Evolutionary conservation across 495 filamentous ascomycete genomes (phyloP).

Genomic region (Penicillium roqueforti): DNA sequence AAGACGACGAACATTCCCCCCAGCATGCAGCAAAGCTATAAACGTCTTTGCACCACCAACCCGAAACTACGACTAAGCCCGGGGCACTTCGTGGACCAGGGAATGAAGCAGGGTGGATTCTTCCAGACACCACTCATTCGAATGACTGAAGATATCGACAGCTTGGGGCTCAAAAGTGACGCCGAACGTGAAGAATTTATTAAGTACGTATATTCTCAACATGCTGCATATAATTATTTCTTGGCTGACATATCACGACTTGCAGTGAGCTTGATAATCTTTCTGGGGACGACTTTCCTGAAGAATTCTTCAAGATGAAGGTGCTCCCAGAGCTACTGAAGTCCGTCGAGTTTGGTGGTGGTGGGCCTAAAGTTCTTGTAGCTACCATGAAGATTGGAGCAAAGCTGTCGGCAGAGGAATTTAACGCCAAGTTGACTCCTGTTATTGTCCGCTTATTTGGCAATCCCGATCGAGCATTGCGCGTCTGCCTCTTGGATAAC

Average conservation of each 20-base stretch:
- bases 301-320: conserved; percentile 97
- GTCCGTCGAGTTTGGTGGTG: conserved; percentile 94
- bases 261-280: conserved; percentile 76
- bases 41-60: conserved; percentile 78
- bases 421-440: conserved; percentile 76
- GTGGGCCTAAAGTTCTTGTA: conserved; percentile 84
- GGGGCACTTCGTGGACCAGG: conserved; percentile 85
- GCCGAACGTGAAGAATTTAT: conserved; percentile 81
- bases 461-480: conserved; percentile 86
- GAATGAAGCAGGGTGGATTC: conserved; percentile 74
- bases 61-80: conserved; percentile 83
- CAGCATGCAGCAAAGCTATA: conserved; percentile 84
- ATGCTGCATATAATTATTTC: neutral
- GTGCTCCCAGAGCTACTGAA: conserved; percentile 93
- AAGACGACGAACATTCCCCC: conserved; percentile 84
- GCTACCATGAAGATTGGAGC: conserved; percentile 85
- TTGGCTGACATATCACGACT: conserved; percentile 6
- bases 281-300: conserved; percentile 89
- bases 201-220: conserved; percentile 43
- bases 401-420: conserved; percentile 86
- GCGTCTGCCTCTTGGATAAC: conserved; percentile 88
- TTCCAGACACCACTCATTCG: conserved; percentile 91
- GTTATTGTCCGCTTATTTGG: conserved; percentile 83
- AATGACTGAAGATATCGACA: conserved; percentile 87
- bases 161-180: conserved; percentile 80